Evolutionary conservation across 1,284 basidiomycete species (phyloP).

Genomic region (Boletus semigastroideus): DNA sequence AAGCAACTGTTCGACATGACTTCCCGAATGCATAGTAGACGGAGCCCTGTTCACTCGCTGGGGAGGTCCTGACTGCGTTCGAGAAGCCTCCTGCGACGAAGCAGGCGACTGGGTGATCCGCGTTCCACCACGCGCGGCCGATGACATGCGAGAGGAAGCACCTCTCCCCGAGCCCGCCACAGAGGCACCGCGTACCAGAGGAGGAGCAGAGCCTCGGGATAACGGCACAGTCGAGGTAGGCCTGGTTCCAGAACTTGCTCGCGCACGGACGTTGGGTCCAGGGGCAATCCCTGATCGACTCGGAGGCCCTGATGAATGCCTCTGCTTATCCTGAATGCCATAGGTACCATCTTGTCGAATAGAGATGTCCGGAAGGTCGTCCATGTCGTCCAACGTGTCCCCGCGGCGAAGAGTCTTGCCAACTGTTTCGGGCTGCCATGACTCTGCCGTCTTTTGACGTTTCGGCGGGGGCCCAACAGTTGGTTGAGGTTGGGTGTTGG

Average conservation of each 20-base stretch:
- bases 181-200: constrained; percentile 10
- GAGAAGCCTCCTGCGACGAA: constrained; percentile 23
- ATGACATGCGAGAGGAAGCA: constrained; percentile 14
- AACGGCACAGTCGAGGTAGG: constrained; percentile 4
- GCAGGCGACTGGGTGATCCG: constrained; percentile 15
- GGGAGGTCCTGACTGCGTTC: constrained; percentile 12
- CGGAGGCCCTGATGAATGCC: constrained; percentile 8
- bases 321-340: constrained; percentile 28
- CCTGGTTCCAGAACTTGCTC: constrained; percentile 6
- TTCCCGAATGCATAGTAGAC: constrained; percentile 3
- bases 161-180: constrained; percentile 11
- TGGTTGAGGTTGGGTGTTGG: constrained; percentile 21
- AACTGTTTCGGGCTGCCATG: constrained; percentile 31
- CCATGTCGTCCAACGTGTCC: constrained; percentile 39
- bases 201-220: constrained; percentile 11
- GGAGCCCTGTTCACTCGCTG: constrained; percentile 10
- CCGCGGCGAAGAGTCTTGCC: constrained; percentile 13
- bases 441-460: constrained; percentile 48
- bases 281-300: constrained; percentile 9
- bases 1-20: constrained; percentile 33
- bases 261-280: constrained; percentile 4
- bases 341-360: constrained; percentile 43
- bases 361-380: constrained; percentile 60
- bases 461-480: constrained; percentile 46
- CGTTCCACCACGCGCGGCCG: constrained; percentile 16